Percentiles rank a stretch among this genome's conserved stretches.
phyloP scores from a whole-genome alignment of 2,329 filamentous ascomycete genomes.

The Colletotrichum noveboracense region DNA sequence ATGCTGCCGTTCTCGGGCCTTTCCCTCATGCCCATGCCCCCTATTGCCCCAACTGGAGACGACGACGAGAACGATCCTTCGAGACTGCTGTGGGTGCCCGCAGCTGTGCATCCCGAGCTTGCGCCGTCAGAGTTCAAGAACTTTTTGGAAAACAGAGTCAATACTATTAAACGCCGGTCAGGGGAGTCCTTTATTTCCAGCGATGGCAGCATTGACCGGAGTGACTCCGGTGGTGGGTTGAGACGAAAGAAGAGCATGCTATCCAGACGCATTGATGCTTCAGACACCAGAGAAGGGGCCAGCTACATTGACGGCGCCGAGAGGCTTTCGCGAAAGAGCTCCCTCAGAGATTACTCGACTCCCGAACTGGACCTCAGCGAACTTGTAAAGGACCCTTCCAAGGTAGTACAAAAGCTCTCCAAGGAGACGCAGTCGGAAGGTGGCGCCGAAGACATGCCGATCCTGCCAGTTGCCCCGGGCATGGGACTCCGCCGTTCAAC shows the following conservation, averaged over 20 bases:
- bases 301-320: conserved; percentile 87
- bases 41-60: conserved; percentile 72
- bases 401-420: conserved; percentile 71
- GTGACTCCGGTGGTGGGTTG: conserved; percentile 63
- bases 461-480: conserved; percentile 79
- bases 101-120: conserved; percentile 90
- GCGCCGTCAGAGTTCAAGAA: conserved; percentile 96
- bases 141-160: conserved; percentile 91
- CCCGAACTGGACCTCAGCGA: conserved; percentile 77
- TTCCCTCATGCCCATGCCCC: conserved; percentile 71
- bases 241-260: conserved; percentile 95
- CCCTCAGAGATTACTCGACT: conserved; percentile 57
- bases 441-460: conserved; percentile 77
- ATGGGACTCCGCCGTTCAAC: conserved; percentile 88
- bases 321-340: conserved; percentile 75
- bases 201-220: conserved; percentile 56
- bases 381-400: conserved; percentile 80
- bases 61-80: conserved; percentile 89
- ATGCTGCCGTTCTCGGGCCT: conserved; percentile 73
- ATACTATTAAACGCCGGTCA: conserved; percentile 85
- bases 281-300: conserved; percentile 58
- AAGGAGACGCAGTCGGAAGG: conserved; percentile 57
- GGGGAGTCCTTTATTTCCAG: conserved; percentile 71
- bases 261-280: conserved; percentile 85
- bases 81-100: conserved; percentile 93